phyloP scores from a whole-genome alignment of 805 yeast species.

The Saccharomycopsis oosterbeekiorum region DNA sequence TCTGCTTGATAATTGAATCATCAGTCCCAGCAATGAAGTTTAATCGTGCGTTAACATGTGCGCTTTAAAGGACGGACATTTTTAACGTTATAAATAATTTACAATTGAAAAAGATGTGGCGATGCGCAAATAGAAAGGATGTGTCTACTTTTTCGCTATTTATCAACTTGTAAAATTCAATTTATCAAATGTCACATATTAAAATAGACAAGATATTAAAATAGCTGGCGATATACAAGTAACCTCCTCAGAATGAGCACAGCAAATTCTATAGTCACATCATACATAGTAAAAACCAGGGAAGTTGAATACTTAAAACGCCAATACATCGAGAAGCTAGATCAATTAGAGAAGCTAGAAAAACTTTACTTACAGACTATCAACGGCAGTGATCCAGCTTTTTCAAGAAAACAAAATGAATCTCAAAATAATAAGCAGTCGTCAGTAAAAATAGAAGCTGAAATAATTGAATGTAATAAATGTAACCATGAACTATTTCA shows the following conservation, averaged over 20 bases:
- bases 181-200: too few species aligned
- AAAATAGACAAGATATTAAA: too few species aligned
- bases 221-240: not conserved
- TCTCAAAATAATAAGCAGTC: not conserved
- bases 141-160: too few species aligned
- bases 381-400: not conserved
- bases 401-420: not conserved
- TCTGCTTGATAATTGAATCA: too few species aligned
- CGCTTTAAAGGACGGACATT: too few species aligned
- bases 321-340: conserved; percentile 20
- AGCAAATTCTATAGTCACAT: not conserved
- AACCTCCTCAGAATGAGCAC: not conserved
- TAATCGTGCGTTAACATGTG: too few species aligned
- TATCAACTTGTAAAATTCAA: too few species aligned
- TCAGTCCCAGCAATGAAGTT: too few species aligned
- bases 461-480: not conserved
- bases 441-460: not conserved
- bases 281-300: conserved; percentile 26
- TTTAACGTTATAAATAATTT: too few species aligned
- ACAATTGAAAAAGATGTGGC: too few species aligned
- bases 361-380: conserved; percentile 8
- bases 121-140: too few species aligned
- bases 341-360: conserved; percentile 20
- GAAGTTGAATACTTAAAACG: conserved; percentile 28
- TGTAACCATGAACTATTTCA: not conserved